These are phyloP conservation scores for Leccinum holopus DNA, from an alignment of 1,284 basidiomycete genomes.

Conservation along the genomic window DNA sequence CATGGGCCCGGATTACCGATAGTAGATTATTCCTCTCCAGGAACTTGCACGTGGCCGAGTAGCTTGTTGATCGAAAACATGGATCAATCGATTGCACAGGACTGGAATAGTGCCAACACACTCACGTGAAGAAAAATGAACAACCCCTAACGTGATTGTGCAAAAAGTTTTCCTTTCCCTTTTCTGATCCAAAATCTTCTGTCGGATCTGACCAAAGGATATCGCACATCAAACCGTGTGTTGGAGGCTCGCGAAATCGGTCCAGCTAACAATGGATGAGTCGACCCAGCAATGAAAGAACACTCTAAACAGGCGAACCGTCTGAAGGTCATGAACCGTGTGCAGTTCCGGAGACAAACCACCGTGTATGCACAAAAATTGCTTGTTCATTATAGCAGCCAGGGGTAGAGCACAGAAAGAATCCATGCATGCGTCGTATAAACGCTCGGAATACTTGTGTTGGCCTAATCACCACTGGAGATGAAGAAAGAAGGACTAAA, in stretches of 20 bases:
- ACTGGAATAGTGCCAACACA: background rate
- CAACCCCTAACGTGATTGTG: slow-evolving; percentile 94
- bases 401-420: slow-evolving; percentile 91
- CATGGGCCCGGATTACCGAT: slow-evolving; percentile 91
- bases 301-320: slow-evolving; percentile 10
- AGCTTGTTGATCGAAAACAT: slow-evolving; percentile 12
- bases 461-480: slow-evolving; percentile 55
- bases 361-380: slow-evolving; percentile 94
- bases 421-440: slow-evolving; percentile 91
- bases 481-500: slow-evolving; percentile 26
- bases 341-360: slow-evolving; percentile 89
- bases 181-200: slow-evolving; percentile 92
- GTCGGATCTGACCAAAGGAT: slow-evolving; percentile 94
- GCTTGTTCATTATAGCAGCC: slow-evolving; percentile 95
- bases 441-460: slow-evolving; percentile 87
- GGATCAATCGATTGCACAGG: slow-evolving; percentile 4
- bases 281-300: background rate
- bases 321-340: slow-evolving; percentile 72
- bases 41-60: slow-evolving; percentile 82
- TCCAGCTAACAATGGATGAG: slow-evolving; percentile 60
- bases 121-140: slow-evolving; percentile 90
- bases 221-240: slow-evolving; percentile 93
- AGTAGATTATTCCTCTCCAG: slow-evolving; percentile 89
- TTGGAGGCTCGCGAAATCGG: slow-evolving; percentile 92
- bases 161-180: slow-evolving; percentile 80